Percentiles rank a stretch among this genome's conserved stretches.
Conservation (phyloP, 345 rosid genomes). For the Citrus maxima region DNA sequence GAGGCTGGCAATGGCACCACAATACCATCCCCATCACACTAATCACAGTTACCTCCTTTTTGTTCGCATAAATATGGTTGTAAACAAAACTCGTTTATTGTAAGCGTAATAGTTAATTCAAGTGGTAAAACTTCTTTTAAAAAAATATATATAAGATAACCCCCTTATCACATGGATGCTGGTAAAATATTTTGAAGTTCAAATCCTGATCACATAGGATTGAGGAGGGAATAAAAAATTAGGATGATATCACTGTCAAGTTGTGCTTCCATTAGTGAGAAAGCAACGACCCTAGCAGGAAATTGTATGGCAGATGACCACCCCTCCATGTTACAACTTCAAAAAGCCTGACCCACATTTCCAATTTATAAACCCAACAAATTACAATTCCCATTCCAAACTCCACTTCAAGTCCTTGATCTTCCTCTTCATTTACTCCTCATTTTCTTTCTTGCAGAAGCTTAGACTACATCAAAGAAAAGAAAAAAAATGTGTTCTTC, state of each 20-base stretch:
- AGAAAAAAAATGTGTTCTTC: conserved; percentile 54
- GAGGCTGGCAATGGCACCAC: conserved; percentile 18
- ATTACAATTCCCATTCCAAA: not conserved
- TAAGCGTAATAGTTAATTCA: not conserved
- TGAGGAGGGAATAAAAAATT: too few relatives aligned
- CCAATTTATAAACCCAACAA: conserved; percentile 24
- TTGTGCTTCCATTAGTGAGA: conserved; percentile 1
- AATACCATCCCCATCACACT: conserved; percentile 1
- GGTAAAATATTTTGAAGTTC: too few relatives aligned
- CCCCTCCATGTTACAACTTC: conserved; percentile 34
- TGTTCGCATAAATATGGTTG: not conserved
- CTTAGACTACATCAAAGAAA: conserved; percentile 4
- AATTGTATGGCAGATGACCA: conserved; percentile 35
- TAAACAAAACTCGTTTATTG: not conserved
- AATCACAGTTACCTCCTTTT: not conserved
- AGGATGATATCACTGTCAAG: conserved; percentile 18
- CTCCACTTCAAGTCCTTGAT: conserved; percentile 3
- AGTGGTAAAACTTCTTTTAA: not conserved
- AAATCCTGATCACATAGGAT: too few relatives aligned
- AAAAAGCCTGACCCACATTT: conserved; percentile 19
- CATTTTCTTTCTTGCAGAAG: not conserved
- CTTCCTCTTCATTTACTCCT: not conserved
- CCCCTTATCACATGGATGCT: too few relatives aligned
- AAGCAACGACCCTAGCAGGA: conserved; percentile 18
- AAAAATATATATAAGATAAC: not conserved